Evolutionary conservation across 257 asterid genomes (phyloP), one percentile per base, ranked within the genome.

Genomic region (Solanum virginianum): DNA sequence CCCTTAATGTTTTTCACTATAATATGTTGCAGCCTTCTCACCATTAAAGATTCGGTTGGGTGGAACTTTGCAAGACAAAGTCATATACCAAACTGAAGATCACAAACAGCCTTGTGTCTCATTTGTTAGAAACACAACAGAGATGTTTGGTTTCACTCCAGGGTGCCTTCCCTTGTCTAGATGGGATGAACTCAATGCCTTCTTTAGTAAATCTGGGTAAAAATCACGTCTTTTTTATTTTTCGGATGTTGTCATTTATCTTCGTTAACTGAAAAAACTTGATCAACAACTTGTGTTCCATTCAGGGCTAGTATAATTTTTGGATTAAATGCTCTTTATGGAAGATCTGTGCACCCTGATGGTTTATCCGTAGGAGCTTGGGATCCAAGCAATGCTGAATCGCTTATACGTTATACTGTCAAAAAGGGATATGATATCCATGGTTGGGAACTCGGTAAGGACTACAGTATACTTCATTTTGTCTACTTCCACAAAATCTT

Each of bases 41-140:
- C 98, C 97, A 18, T 83, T 95, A 89, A 95, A 92, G 94, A 92
- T 95, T 88, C 92, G 99, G 90, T 66, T 95, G 75, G 99, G 97
- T 2, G 97, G 99, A 79, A 93, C 94, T 51, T 88, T 95, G 90
- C 98, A 95, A 90, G 99, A 95, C 88, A 92, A 88, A 85, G 92
- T 94, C 75, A 74, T 89, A 53, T 94, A 94, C 66, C 92, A 95
- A 88, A 92, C 96, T 7, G 91, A 92, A 84, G 91, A 89, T 59
- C 63, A 87, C 54, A 26, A 65, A 10, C 85, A 87, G 43, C 93
- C 97, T 45, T 95, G 99, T 88, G 36, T 45, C 39, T 88, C 93
- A 24, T 93, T 95, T 74, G 83, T 89, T 51, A 85, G 68, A 80
- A 94, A 87, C 86, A 14, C 92, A 0, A 85, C 93, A n/a, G 92